Conservation (phyloP, 768 basidiomycete species). For the Amanita phalloides region DNA sequence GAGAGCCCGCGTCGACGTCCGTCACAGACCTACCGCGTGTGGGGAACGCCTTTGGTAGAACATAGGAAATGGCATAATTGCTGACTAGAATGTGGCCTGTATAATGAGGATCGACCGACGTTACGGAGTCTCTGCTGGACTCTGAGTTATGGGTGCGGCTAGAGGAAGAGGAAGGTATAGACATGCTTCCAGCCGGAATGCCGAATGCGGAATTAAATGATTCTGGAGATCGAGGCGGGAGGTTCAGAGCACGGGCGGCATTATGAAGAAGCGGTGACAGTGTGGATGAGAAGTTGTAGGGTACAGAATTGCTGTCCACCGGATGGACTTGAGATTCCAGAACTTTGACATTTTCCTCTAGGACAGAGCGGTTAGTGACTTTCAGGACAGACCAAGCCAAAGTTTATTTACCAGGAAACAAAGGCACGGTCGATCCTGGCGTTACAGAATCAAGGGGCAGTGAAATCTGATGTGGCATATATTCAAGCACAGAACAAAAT, state of each 20-base stretch:
- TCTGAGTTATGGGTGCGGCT: conserved; percentile 27
- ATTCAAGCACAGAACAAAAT: not conserved
- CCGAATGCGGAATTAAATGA: conserved; percentile 52
- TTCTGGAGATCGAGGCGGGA: conserved; percentile 48
- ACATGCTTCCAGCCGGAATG: conserved; percentile 22
- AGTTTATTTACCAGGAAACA: conserved; percentile 60
- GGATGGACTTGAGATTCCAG: conserved; percentile 68
- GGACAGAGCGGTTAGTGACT: not conserved
- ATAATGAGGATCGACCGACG: conserved; percentile 55
- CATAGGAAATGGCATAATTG: conserved; percentile 66
- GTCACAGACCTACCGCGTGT: conserved; percentile 17
- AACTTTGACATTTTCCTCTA: conserved; percentile 77
- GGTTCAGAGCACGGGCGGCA: conserved; percentile 58
- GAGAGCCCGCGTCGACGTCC: conserved; percentile 17
- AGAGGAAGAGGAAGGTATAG: conserved; percentile 16
- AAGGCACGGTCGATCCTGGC: conserved; percentile 58
- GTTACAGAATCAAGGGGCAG: conserved; percentile 54
- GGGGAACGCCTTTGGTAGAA: conserved; percentile 60
- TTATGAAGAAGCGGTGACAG: conserved; percentile 53
- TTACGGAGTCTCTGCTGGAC: conserved; percentile 19
- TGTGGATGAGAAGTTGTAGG: conserved; percentile 64
- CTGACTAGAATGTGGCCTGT: conserved; percentile 70
- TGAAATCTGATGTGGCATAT: conserved; percentile 34
- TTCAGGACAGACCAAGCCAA: not conserved
- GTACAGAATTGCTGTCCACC: conserved; percentile 55